These are phyloP conservation scores for Hypoxylon sp. DNA, from an alignment of 2,329 filamentous ascomycete genomes.

Conservation along the genomic window DNA sequence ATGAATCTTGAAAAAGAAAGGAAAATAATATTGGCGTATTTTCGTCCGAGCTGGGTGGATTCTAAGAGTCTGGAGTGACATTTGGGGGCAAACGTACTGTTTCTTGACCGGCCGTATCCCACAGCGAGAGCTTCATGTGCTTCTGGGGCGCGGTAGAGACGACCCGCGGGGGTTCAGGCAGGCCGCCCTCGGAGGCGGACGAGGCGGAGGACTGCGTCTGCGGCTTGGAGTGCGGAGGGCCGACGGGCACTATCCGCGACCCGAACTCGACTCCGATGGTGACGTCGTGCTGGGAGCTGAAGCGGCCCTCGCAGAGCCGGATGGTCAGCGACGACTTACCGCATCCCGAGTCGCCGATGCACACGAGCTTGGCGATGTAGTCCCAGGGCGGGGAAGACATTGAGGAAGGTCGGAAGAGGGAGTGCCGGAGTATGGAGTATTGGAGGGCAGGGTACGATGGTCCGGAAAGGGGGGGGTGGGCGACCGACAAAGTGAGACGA, in stretches of 20 bases:
- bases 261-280: slow-evolving; percentile 98
- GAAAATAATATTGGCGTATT: no score
- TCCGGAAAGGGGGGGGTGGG: neutral
- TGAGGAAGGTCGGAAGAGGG: slow-evolving; percentile 43
- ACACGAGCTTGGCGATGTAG: slow-evolving; percentile 98
- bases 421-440: slow-evolving; percentile 6
- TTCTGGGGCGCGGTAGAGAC: slow-evolving; percentile 58
- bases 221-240: slow-evolving; percentile 72
- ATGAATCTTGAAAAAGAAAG: neutral
- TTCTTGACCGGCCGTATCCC: slow-evolving; percentile 97
- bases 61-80: neutral
- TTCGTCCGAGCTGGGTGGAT: neutral
- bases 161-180: slow-evolving; percentile 61
- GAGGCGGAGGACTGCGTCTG: slow-evolving; percentile 38
- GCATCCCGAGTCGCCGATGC: slow-evolving; percentile 94
- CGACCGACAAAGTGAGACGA: neutral
- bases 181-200: slow-evolving; percentile 48
- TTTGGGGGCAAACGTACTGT: slow-evolving; percentile 55
- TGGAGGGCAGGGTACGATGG: no score
- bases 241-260: slow-evolving; percentile 89
- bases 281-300: slow-evolving; percentile 93
- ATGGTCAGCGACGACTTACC: slow-evolving; percentile 95
- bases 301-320: slow-evolving; percentile 94
- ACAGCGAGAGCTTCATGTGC: slow-evolving; percentile 92
- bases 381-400: slow-evolving; percentile 82